phyloP scores from a whole-genome alignment of 1,139 yeast species.

The Protomyces gravidus region DNA sequence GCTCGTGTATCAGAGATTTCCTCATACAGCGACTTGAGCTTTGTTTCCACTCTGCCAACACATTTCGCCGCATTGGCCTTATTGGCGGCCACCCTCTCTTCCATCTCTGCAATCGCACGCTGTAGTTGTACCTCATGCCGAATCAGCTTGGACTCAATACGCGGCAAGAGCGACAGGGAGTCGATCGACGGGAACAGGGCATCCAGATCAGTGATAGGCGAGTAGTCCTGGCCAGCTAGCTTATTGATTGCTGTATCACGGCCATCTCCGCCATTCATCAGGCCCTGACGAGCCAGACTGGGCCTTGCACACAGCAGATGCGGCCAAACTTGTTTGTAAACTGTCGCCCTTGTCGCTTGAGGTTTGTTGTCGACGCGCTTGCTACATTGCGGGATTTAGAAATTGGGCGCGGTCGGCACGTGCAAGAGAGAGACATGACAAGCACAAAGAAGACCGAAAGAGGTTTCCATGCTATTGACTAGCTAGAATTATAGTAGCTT shows the following conservation, averaged over 20 bases:
- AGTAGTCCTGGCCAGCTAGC: slow-evolving; percentile 38
- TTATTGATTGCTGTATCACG: background rate
- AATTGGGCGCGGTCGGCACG: too few relatives aligned
- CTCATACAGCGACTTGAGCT: slow-evolving; percentile 43
- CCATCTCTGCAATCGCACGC: slow-evolving; percentile 29
- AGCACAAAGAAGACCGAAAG: too few relatives aligned
- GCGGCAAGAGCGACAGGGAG: slow-evolving; percentile 20
- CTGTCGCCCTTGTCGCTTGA: too few relatives aligned
- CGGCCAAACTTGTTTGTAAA: too few relatives aligned
- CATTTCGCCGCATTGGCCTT: slow-evolving; percentile 31
- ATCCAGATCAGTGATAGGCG: slow-evolving; percentile 45
- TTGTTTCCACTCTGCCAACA: slow-evolving; percentile 36
- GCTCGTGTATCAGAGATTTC: slow-evolving; percentile 48
- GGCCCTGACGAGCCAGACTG: background rate
- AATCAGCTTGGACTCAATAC: slow-evolving; percentile 26
- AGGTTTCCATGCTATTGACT: too few relatives aligned
- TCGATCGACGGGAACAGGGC: slow-evolving; percentile 37
- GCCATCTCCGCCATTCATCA: background rate
- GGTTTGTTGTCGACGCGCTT: too few relatives aligned
- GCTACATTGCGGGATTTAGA: too few relatives aligned
- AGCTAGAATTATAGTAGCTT: too few relatives aligned
- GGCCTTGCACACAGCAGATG: background rate
- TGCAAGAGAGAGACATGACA: too few relatives aligned
- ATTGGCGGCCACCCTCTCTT: slow-evolving; percentile 9
- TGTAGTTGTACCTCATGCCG: slow-evolving; percentile 31